phyloP scores from a whole-genome alignment of 108 stramenopile species.

The Nannochloropsis salina region DNA sequence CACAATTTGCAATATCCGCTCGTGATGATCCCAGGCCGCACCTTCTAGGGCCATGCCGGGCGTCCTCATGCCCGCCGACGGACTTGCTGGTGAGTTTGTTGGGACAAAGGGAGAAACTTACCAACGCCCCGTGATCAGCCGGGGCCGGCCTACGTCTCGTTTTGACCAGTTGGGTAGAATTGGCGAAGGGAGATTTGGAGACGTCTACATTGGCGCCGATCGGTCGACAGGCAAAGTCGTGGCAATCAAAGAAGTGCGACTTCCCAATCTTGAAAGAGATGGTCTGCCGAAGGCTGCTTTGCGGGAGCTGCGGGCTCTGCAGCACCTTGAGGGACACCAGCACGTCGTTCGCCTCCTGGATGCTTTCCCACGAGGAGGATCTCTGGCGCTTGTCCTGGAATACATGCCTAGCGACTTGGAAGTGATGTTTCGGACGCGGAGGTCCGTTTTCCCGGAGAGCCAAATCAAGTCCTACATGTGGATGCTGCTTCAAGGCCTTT shows the following conservation, averaged over 20 bases:
- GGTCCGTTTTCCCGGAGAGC: conserved; percentile 21
- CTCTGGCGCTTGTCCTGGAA: conserved; percentile 32
- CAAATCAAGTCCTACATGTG: conserved; percentile 22
- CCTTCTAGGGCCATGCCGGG: too few relatives aligned
- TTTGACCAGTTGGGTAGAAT: not conserved
- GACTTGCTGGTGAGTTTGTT: too few relatives aligned
- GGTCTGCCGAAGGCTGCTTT: conserved; percentile 32
- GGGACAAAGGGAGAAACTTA: too few relatives aligned
- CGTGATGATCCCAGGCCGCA: too few relatives aligned
- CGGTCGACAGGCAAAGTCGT: not conserved
- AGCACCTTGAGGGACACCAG: not conserved
- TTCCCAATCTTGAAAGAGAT: not conserved
- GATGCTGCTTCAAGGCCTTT: conserved; percentile 46
- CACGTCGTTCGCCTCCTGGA: conserved; percentile 30
- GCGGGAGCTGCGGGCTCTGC: conserved; percentile 35
- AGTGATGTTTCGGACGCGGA: conserved; percentile 21
- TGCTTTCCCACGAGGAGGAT: conserved; percentile 20
- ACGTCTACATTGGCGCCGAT: not conserved
- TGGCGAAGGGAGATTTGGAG: not conserved
- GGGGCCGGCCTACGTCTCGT: not conserved
- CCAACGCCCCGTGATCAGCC: not conserved
- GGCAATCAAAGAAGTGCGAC: not conserved
- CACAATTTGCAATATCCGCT: too few relatives aligned
- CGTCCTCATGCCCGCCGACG: too few relatives aligned
- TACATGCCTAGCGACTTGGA: conserved; percentile 36